These are phyloP conservation scores for Alternaria arborescens DNA, from an alignment of 2,329 filamentous ascomycete species.

Conservation along the genomic window DNA sequence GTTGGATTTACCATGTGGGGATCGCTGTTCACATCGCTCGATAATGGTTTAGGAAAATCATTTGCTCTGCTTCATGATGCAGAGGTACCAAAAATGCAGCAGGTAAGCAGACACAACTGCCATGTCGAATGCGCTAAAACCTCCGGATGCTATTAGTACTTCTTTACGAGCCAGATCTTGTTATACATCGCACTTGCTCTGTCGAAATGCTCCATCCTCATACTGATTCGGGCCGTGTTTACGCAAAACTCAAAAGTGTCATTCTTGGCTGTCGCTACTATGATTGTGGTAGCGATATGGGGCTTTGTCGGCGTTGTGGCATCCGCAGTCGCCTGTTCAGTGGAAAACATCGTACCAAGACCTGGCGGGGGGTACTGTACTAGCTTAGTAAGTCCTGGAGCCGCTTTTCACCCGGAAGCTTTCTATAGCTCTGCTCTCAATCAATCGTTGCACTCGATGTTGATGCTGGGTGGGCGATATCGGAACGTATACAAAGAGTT, in stretches of 20 bases:
- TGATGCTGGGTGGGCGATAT: too few relatives aligned
- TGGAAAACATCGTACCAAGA: slow-evolving; percentile 4
- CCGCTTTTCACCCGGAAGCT: too few relatives aligned
- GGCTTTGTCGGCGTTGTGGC: slow-evolving; percentile 3
- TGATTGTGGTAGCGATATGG: slow-evolving; percentile 4
- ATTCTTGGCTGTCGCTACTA: neutral
- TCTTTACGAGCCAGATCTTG: slow-evolving; percentile 4
- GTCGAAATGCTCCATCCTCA: slow-evolving; percentile 14
- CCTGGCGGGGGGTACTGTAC: slow-evolving; percentile 1
- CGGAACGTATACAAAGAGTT: neutral
- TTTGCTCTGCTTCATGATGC: slow-evolving; percentile 1
- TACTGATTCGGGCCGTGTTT: slow-evolving; percentile 8
- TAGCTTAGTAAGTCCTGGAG: neutral
- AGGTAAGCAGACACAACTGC: neutral
- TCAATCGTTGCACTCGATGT: neutral
- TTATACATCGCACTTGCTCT: slow-evolving; percentile 13
- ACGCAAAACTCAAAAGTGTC: slow-evolving; percentile 1
- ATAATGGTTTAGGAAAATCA: slow-evolving; percentile 11
- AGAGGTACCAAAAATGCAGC: slow-evolving; percentile 1
- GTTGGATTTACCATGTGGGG: slow-evolving; percentile 11
- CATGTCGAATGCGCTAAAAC: neutral
- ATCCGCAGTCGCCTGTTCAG: slow-evolving; percentile 5
- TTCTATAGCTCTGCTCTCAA: rapidly evolving
- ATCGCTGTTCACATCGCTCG: slow-evolving; percentile 2
- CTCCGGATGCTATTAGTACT: neutral